Percentiles rank a stretch among this genome's conserved stretches.
phyloP scores from a whole-genome alignment of 108 stramenopile genomes.

The Skeletonema grethae region DNA sequence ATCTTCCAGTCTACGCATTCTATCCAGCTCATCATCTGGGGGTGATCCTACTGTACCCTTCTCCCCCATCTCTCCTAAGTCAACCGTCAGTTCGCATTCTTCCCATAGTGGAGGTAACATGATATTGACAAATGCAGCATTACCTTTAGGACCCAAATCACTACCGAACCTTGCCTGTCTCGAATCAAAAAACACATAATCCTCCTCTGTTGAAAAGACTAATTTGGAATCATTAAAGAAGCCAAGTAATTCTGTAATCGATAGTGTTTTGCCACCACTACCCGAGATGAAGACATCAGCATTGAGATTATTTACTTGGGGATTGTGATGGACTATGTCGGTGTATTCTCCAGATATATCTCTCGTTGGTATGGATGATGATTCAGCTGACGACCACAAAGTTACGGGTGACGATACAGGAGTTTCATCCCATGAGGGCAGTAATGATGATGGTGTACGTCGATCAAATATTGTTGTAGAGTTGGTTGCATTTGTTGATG shows the following conservation, averaged over 20 bases:
- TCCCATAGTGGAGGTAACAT: constrained; percentile 15
- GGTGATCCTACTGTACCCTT: neutral
- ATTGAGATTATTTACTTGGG: neutral
- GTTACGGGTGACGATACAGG: neutral
- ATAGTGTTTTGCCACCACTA: neutral
- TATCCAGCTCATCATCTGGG: neutral
- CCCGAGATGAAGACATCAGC: neutral
- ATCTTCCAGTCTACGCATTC: constrained; percentile 2
- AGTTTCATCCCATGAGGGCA: neutral
- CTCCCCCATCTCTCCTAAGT: neutral
- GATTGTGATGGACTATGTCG: neutral
- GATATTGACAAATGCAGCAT: constrained; percentile 23
- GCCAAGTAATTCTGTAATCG: neutral
- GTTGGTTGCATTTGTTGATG: neutral
- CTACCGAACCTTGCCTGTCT: constrained; percentile 16
- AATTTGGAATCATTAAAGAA: constrained; percentile 6
- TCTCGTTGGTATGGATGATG: neutral
- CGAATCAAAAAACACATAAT: constrained; percentile 31
- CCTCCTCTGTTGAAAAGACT: neutral
- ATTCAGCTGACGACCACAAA: neutral
- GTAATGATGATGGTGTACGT: neutral
- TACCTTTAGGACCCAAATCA: constrained; percentile 31
- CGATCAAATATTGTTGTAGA: neutral
- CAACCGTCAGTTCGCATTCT: neutral
- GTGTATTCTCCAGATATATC: constrained; percentile 3